These are phyloP conservation scores for Amoebophrya sp. DNA, from an alignment of 169 alveolate genomes.

Conservation along the genomic window DNA sequence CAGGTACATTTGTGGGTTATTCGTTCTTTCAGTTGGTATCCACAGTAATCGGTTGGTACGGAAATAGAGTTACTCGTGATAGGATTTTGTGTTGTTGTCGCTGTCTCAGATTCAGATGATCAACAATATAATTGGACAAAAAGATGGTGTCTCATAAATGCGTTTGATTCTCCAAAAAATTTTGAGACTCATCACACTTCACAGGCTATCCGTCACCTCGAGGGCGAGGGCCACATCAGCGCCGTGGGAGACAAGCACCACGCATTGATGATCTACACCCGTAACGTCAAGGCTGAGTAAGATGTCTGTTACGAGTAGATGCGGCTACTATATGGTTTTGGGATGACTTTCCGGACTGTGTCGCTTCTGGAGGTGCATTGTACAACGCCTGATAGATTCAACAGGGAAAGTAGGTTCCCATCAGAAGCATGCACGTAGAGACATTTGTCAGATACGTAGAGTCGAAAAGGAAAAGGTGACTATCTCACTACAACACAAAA, in stretches of 20 bases:
- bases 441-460: neutral
- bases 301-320: neutral
- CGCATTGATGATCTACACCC: conserved; percentile 50
- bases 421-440: neutral
- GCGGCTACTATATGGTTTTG: neutral
- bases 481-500: neutral
- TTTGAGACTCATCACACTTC: no score
- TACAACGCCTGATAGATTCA: neutral
- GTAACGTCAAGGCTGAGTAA: neutral
- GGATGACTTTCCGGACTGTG: neutral
- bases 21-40: no score
- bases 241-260: conserved; percentile 54
- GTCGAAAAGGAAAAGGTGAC: neutral
- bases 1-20: neutral
- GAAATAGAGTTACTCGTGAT: no score
- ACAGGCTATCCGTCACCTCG: conserved; percentile 50
- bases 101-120: no score
- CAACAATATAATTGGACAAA: no score
- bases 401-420: neutral
- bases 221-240: conserved; percentile 40
- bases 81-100: no score
- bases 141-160: no score
- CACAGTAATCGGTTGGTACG: no score
- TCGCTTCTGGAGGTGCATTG: neutral
- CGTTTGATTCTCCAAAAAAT: no score